A percentile compares a stretch with the other conserved stretches of the same genome.
Evolutionary conservation across 2,329 filamentous ascomycete genomes (phyloP).

Genomic region (Exophiala sideris): DNA sequence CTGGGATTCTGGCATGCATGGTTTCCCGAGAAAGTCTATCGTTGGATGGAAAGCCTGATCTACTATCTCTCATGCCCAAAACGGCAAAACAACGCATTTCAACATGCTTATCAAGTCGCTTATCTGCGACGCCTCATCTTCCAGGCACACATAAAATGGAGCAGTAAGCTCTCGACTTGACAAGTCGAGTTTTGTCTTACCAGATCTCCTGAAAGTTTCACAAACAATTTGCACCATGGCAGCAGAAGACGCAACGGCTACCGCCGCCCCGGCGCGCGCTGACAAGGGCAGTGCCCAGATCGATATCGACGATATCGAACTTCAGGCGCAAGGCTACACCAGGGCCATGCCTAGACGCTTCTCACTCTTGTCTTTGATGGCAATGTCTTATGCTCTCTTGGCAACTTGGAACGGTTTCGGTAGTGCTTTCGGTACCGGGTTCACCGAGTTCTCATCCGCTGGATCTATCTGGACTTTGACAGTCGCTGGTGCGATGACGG

Average conservation of each 20-base stretch:
- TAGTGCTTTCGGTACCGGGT: conserved; percentile 14
- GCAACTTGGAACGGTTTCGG: conserved; percentile 19
- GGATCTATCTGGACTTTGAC: conserved; percentile 17
- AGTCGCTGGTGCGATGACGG: conserved; percentile 14
- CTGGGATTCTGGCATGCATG: background rate
- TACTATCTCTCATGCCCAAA: conserved; percentile 13
- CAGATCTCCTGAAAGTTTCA: background rate
- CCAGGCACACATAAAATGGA: background rate
- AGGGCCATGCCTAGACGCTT: conserved; percentile 17
- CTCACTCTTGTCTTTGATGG: conserved; percentile 9
- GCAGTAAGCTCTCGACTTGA: background rate
- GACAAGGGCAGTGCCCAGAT: conserved; percentile 1
- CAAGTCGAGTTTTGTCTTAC: background rate
- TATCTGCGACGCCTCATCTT: background rate
- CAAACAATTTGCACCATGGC: background rate
- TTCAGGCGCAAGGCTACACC: conserved; percentile 12
- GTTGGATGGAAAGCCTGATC: background rate
- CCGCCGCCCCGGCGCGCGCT: background rate
- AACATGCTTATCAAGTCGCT: background rate
- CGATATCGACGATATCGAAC: conserved; percentile 16
- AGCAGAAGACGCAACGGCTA: background rate
- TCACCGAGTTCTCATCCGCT: conserved; percentile 14
- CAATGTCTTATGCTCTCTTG: conserved; percentile 15
- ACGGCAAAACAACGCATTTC: background rate
- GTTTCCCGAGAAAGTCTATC: conserved; percentile 8